Evolutionary conservation across 805 yeast species (phyloP).

Genomic region (Pichia insulana): DNA sequence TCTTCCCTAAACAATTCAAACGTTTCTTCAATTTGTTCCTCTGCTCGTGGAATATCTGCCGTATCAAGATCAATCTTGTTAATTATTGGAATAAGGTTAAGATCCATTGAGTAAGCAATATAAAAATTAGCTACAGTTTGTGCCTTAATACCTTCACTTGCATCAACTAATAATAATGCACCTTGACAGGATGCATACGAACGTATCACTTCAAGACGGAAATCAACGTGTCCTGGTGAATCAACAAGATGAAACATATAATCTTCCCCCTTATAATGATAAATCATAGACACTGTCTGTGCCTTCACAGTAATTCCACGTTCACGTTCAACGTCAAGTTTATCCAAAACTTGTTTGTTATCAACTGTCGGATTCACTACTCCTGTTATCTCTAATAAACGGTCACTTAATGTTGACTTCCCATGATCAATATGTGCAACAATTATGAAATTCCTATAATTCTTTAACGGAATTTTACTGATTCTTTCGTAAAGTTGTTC

Average conservation of each 20-base stretch:
- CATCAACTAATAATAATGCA: conserved; percentile 83
- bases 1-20: conserved; percentile 73
- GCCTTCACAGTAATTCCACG: conserved; percentile 96
- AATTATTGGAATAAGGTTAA: conserved; percentile 78
- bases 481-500: conserved; percentile 38
- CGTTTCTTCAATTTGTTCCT: conserved; percentile 75
- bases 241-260: conserved; percentile 86
- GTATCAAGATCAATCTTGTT: conserved; percentile 86
- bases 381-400: conserved; percentile 80
- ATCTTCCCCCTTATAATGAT: conserved; percentile 57
- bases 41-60: conserved; percentile 74
- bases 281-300: conserved; percentile 92
- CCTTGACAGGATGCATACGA: conserved; percentile 97
- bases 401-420: conserved; percentile 81
- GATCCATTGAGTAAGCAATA: conserved; percentile 77
- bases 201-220: conserved; percentile 85
- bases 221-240: conserved; percentile 97
- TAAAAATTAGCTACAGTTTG: conserved; percentile 97
- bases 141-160: conserved; percentile 94
- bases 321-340: conserved; percentile 89
- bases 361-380: conserved; percentile 65
- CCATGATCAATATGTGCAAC: conserved; percentile 92
- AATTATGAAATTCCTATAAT: conserved; percentile 84
- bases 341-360: conserved; percentile 81
- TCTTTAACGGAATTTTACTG: conserved; percentile 68